Base-by-base conservation (phyloP, 2,329 filamentous ascomycete species). In the Botrytis galanthina region DNA sequence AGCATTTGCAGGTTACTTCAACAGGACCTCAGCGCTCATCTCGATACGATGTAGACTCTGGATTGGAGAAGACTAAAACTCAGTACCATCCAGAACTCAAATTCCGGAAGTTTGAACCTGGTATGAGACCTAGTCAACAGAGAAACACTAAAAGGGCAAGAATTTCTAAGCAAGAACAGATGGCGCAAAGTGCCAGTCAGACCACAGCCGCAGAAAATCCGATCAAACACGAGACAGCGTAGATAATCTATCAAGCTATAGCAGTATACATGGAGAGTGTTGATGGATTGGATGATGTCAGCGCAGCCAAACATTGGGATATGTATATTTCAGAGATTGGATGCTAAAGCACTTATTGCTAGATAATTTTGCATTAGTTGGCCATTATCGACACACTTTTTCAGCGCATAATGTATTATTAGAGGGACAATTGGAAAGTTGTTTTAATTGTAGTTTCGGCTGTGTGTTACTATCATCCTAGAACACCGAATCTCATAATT, bases 21-120 rank as follows among this genome's bases (percentile, higher is more conserved):
- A 18, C n/a, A 57, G n/a, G n/a, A 18, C 0, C 51, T 6, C n/a
- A 57, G 14, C n/a, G n/a, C 8, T 18, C n/a, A 29, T 1, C 6
- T 18, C n/a, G 6, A 57, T 32, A 32, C 51, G 5, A 7, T 0
- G 1, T 16, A 32, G 16, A 29, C n/a, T 57, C 51, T 18, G 51
- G 29, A 57, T 2, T 32, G 0, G 3, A 57, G 51, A 7, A 57
- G 51, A n/a, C n/a, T 29, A n/a, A 57, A 4, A 57, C 18, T 29
- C 6, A 18, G 7, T n/a, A 57, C 0, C 1, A 29, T 18, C n/a
- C 14, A 18, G 16, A 29, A 57, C 6, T 4, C 1, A 29, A 9
- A 8, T 29, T 29, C 4, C n/a, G n/a, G 51, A 32, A 32, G 18
- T 9, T 9, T 32, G 7, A 57, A 16, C n/a, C 14, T 18, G n/a